Percentiles rank a stretch among this genome's conserved stretches.
Conservation (phyloP, 306 rosid species). For the Fagus crenata region DNA sequence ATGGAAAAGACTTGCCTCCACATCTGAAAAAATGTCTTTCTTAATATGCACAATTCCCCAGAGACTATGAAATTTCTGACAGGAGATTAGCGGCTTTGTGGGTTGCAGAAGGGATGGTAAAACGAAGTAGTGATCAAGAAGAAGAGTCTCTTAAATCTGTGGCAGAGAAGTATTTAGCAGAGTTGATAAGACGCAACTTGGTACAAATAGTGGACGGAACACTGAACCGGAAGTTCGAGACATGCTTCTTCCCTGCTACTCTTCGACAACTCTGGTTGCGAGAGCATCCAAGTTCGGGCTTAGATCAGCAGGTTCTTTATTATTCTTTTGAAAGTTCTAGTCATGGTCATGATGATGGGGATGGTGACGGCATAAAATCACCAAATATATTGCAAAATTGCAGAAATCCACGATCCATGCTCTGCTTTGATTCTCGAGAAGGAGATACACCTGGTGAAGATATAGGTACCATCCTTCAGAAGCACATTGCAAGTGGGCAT, state of each 20-base stretch:
- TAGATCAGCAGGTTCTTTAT: constrained; percentile 17
- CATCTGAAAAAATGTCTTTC: background rate
- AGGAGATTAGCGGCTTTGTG: constrained; percentile 42
- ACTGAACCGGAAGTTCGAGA: constrained; percentile 30
- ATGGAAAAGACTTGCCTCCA: background rate
- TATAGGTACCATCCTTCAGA: constrained; percentile 14
- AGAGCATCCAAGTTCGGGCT: background rate
- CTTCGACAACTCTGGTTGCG: background rate
- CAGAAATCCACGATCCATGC: constrained; percentile 22
- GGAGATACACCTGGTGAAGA: constrained; percentile 42
- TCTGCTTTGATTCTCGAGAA: constrained; percentile 33
- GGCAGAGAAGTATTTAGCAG: background rate
- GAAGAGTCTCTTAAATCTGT: constrained; percentile 21
- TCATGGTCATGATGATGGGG: constrained; percentile 26
- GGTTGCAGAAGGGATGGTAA: constrained; percentile 40
- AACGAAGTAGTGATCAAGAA: background rate
- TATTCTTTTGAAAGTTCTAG: background rate
- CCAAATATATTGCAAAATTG: background rate
- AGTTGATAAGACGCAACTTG: constrained; percentile 6
- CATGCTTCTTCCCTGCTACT: constrained; percentile 26
- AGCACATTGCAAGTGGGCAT: constrained; percentile 13
- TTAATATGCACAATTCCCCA: constrained; percentile 31
- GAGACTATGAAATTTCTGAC: constrained; percentile 30
- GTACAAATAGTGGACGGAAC: constrained; percentile 30
- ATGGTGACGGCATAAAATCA: background rate